Conservation (phyloP, 805 yeast genomes). For the Metschnikowia kofuensis region DNA sequence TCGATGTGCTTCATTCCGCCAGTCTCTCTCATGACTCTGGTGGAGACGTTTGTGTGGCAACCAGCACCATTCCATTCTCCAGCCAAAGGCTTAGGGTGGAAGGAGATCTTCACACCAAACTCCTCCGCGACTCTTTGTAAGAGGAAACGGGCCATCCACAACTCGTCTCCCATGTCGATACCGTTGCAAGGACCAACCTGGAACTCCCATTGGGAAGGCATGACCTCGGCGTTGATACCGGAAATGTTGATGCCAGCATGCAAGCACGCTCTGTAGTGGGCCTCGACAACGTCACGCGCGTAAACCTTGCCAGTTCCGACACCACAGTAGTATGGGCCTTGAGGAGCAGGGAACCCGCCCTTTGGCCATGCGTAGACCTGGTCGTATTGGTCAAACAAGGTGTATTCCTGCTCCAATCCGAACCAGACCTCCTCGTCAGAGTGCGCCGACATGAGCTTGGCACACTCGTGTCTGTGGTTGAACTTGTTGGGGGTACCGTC, state of each 20-base stretch:
- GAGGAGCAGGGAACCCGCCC: conserved; percentile 99
- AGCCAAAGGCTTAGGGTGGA: conserved; percentile 98
- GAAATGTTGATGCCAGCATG: conserved; percentile 87
- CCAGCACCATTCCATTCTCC: conserved; percentile 99
- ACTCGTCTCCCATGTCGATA: conserved; percentile 93
- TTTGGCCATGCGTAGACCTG: conserved; percentile 97
- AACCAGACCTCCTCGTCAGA: conserved; percentile 86
- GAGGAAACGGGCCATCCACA: conserved; percentile 94
- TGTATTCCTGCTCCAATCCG: conserved; percentile 98
- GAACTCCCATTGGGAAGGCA: conserved; percentile 99
- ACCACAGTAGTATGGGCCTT: conserved; percentile 99
- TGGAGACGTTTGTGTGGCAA: conserved; percentile 98
- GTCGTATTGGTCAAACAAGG: conserved; percentile 88
- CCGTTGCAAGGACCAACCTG: conserved; percentile 99
- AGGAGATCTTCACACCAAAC: conserved; percentile 95
- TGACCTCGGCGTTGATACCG: conserved; percentile 98
- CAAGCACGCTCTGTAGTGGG: conserved; percentile 97
- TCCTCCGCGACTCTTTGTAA: conserved; percentile 96
- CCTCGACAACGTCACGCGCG: conserved; percentile 97
- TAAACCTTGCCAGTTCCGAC: conserved; percentile 98
- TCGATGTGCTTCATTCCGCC: conserved; percentile 97
- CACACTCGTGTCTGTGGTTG: conserved; percentile 97
- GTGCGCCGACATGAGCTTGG: conserved; percentile 92
- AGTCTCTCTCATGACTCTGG: conserved; percentile 82
- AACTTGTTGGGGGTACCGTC: conserved; percentile 99